Evolutionary conservation across 2,329 filamentous ascomycete species (phyloP).

Genomic region (Apiospora phragmitis): DNA sequence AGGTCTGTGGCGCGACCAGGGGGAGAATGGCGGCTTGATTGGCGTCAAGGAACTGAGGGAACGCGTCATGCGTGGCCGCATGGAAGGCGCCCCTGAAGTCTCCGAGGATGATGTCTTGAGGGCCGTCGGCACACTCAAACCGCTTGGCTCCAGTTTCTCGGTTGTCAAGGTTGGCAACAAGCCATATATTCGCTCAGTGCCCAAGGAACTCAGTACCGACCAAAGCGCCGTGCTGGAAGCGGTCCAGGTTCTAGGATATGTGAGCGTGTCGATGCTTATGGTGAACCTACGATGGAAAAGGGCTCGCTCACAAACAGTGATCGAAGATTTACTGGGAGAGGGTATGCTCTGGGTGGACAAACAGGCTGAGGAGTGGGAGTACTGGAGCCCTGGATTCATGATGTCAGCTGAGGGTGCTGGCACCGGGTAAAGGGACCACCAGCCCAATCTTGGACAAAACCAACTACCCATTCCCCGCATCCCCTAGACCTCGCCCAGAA

Average conservation of each 20-base stretch:
- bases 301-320: constrained; percentile 81
- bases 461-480: neutral
- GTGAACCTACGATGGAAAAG: constrained; percentile 84
- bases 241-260: constrained; percentile 84
- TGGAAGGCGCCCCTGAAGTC: constrained; percentile 76
- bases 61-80: constrained; percentile 69
- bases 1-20: constrained; percentile 83
- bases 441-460: neutral
- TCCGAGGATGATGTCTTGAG: constrained; percentile 92
- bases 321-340: constrained; percentile 86
- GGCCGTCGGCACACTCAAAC: constrained; percentile 82
- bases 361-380: constrained; percentile 84
- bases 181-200: constrained; percentile 87
- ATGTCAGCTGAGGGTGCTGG: constrained; percentile 25
- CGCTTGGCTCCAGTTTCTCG: constrained; percentile 84
- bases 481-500: neutral
- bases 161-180: constrained; percentile 81
- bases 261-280: constrained; percentile 86
- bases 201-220: constrained; percentile 92
- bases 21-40: constrained; percentile 91
- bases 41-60: constrained; percentile 79
- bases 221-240: constrained; percentile 91
- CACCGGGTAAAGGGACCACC: neutral
- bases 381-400: constrained; percentile 79
- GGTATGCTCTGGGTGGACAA: constrained; percentile 93